phyloP scores from a whole-genome alignment of 1,284 basidiomycete genomes.

The Melanopsichium pennsylvanicum region DNA sequence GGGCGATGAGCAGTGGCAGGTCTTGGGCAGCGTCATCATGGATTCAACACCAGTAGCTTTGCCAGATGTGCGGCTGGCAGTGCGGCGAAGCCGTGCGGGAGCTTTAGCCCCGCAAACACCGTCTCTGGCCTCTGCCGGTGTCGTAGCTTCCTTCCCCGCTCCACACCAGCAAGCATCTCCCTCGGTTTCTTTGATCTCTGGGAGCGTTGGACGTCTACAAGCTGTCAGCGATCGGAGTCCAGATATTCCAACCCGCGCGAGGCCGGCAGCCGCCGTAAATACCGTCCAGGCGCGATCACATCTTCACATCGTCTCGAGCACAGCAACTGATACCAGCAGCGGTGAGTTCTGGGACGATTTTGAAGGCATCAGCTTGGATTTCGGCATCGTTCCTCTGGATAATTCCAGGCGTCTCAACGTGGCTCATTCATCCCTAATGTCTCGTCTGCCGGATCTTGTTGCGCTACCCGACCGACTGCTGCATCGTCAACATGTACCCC shows the following conservation, averaged over 20 bases:
- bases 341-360: conserved; percentile 40
- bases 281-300: neutral
- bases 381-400: conserved; percentile 48
- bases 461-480: conserved; percentile 23
- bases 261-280: neutral
- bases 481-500: conserved; percentile 15
- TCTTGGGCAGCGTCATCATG: conserved; percentile 4
- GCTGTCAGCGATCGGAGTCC: conserved; percentile 14
- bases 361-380: conserved; percentile 52
- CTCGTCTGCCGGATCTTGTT: conserved; percentile 20
- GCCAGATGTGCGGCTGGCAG: conserved; percentile 17
- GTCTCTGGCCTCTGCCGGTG: neutral
- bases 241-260: conserved; percentile 11
- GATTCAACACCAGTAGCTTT: conserved; percentile 5
- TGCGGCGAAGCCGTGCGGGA: conserved; percentile 2
- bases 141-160: conserved; percentile 1
- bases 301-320: neutral
- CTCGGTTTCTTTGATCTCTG: conserved; percentile 1
- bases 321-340: neutral
- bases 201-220: neutral
- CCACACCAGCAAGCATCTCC: conserved; percentile 6
- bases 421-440: neutral
- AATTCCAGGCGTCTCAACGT: conserved; percentile 6
- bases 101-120: neutral
- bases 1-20: conserved; percentile 20